Conservation (phyloP, 73 alveolate species). For the Blepharisma japonicum region DNA sequence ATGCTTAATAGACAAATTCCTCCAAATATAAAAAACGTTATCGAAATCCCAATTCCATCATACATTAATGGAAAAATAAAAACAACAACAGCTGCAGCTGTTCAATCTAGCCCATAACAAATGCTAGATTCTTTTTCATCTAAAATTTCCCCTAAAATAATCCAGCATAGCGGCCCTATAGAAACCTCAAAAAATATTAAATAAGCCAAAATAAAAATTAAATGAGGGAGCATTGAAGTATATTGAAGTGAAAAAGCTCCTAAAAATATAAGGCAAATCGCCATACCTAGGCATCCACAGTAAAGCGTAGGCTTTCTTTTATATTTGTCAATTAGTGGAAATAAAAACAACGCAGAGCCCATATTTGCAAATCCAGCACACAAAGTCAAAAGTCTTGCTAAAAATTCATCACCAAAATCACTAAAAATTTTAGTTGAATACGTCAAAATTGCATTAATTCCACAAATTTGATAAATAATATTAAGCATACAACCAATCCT, state of each 20-base stretch:
- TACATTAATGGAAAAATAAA: slow-evolving; percentile 3
- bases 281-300: neutral
- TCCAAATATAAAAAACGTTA: neutral
- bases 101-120: neutral
- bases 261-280: neutral
- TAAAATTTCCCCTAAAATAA: slow-evolving; percentile 2
- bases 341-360: neutral
- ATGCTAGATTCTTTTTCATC: neutral
- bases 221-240: neutral
- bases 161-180: slow-evolving; percentile 22
- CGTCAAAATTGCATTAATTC: slow-evolving; percentile 1
- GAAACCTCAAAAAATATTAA: neutral
- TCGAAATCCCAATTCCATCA: neutral
- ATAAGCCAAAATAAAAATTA: neutral
- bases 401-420: neutral
- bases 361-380: neutral
- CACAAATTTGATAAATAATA: neutral
- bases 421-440: neutral
- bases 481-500: neutral
- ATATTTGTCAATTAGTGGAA: neutral
- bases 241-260: neutral
- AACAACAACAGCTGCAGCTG: neutral
- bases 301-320: neutral
- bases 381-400: neutral
- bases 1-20: no score